Evolutionary conservation across 371 early-diverging fungal genomes (phyloP), one percentile per base, ranked within the genome.

Genomic region (Parasitella parasitica): DNA sequence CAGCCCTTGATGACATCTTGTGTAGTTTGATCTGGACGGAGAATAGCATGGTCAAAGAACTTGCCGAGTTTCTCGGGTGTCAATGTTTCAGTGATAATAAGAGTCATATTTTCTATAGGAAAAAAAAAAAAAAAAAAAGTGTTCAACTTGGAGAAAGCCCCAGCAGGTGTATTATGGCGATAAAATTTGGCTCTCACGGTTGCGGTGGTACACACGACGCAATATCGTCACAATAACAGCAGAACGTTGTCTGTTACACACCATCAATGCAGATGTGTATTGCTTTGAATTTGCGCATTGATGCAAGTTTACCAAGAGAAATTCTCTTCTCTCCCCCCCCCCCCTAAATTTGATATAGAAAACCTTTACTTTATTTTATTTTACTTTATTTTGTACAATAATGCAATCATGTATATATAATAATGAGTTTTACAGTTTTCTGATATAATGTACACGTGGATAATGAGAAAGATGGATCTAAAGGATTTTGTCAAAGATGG

Each of bases 401-500:
- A 24, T 46, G 13, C 11, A 22, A 46, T 36, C 1, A 9, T 1
- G 11, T 36, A 15, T 13, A 3, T 24, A 12, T 11, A n/a, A n/a
- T n/a, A n/a, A n/a, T n/a, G n/a, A n/a, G n/a, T n/a, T n/a, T n/a
- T n/a, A n/a, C n/a, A n/a, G n/a, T n/a, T n/a, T n/a, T n/a, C n/a
- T n/a, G n/a, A n/a, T n/a, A n/a, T n/a, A n/a, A n/a, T n/a, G n/a
- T n/a, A n/a, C n/a, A n/a, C n/a, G n/a, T n/a, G n/a, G n/a, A n/a
- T n/a, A 32, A 32, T 6, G 0, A 32, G 32, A 11, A 46, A 24
- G 4, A 24, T 12, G 8, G 27, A 57, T 77, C 71, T 77, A 80
- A 52, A 76, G 76, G 58, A 78, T 78, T 69, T 75, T 78, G 62
- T 75, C 81, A 77, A 98, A 97, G 73, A 97, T 94, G 65, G 95